Percentiles rank a stretch among this genome's conserved stretches.
Conservation (phyloP, 306 rosid genomes). For the Quercus aquifolioides region DNA sequence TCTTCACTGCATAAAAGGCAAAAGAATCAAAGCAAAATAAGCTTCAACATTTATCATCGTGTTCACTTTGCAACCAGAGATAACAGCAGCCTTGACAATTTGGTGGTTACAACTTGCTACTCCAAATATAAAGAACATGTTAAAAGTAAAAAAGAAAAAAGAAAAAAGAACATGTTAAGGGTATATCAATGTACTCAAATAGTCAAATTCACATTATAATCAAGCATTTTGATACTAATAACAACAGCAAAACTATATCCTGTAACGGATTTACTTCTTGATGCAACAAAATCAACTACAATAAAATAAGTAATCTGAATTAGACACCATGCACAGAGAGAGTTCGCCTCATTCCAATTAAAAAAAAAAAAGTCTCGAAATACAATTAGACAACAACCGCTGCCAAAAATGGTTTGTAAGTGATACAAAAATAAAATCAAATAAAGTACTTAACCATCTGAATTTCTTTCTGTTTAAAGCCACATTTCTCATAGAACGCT, state of each 20-base stretch:
- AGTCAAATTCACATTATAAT: background rate
- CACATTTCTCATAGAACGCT: conserved; percentile 74
- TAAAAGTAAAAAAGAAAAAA: background rate
- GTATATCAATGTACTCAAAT: background rate
- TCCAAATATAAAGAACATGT: background rate
- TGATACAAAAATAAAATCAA: conserved; percentile 23
- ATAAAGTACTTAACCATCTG: conserved; percentile 74
- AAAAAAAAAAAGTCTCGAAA: background rate
- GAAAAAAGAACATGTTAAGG: background rate
- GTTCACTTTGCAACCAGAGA: too few species aligned
- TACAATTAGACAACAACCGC: background rate
- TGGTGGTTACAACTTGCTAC: too few species aligned
- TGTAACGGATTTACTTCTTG: background rate
- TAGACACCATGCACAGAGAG: background rate
- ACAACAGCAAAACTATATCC: rapidly evolving
- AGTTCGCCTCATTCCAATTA: background rate
- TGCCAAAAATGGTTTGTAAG: background rate
- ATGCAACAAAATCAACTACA: background rate
- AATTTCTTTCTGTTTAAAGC: conserved; percentile 50
- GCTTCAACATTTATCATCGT: too few species aligned
- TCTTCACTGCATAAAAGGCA: too few species aligned
- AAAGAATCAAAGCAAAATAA: too few species aligned
- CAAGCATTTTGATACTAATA: background rate
- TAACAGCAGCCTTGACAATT: too few species aligned
- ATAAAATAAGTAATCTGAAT: background rate